Evolutionary conservation across 768 basidiomycete species (phyloP).

Genomic region (Termitomyces sp.): DNA sequence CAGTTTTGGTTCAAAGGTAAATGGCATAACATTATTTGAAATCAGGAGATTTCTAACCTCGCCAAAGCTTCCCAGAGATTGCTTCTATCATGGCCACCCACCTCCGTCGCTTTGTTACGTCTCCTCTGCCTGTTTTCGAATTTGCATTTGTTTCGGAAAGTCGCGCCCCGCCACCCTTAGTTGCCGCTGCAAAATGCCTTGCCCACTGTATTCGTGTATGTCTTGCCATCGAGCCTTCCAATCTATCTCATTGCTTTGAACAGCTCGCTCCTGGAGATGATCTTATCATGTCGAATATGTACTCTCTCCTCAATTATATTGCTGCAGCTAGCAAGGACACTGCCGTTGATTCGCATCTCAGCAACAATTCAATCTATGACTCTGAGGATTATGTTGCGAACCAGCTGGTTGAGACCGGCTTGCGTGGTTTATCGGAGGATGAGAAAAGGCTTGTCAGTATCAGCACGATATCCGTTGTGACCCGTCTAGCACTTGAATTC

Average conservation of each 20-base stretch:
- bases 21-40: neutral
- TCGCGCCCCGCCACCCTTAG: slow-evolving; percentile 72
- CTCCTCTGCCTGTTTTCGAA: slow-evolving; percentile 85
- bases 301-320: slow-evolving; percentile 92
- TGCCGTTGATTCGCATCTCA: slow-evolving; percentile 37
- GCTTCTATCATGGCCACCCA: slow-evolving; percentile 72
- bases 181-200: slow-evolving; percentile 86
- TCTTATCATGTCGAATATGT: slow-evolving; percentile 91
- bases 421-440: slow-evolving; percentile 73
- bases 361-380: slow-evolving; percentile 37
- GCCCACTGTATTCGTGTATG: slow-evolving; percentile 83
- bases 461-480: slow-evolving; percentile 89
- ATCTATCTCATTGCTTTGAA: slow-evolving; percentile 6
- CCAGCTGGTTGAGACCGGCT: slow-evolving; percentile 58
- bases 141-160: slow-evolving; percentile 74
- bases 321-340: slow-evolving; percentile 79
- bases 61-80: slow-evolving; percentile 71
- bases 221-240: neutral
- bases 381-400: slow-evolving; percentile 46
- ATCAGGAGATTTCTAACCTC: neutral
- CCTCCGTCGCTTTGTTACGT: slow-evolving; percentile 83
- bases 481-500: slow-evolving; percentile 85
- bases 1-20: slow-evolving; percentile 81
- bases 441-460: slow-evolving; percentile 82
- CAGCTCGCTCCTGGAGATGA: slow-evolving; percentile 86